Evolutionary conservation across 305 asterid genomes (phyloP), one percentile per base, ranked within the genome.

Genomic region (Salvia sclarea): DNA sequence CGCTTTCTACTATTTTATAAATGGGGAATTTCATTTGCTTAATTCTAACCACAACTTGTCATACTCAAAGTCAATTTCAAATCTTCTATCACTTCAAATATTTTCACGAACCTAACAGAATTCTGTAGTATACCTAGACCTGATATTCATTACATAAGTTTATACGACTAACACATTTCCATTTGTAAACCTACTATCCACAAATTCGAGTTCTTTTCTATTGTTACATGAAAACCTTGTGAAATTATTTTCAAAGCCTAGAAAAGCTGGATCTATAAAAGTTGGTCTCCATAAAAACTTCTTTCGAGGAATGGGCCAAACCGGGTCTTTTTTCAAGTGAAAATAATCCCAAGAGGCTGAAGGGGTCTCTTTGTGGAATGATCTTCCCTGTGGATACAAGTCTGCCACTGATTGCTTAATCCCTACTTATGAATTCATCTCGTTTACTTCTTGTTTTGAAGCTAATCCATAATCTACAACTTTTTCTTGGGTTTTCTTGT

Each of bases 331-430:
- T 25, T 25, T 25, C 30, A 25, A 25, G 30, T 21, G 41, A 38
- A 66, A 52, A 24, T 54, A 28, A 33, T 4, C 16, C 50, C 52
- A 49, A 65, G 49, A 49, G 60, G 49, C 20, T 49, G 60, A 49
- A 38, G 28, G 57, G 52, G 18, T 20, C 35, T 35, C 45, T 59
- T 44, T 55, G 69, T 48, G 11, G 41, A 50, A 33, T 61, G 60
- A 57, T 61, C 17, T 48, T 59, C 44, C 44, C 40, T 50, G 67
- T 69, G 63, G 35, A 41, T 66, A 30, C 18, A 69, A 47, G 25
- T 52, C 60, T 16, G 53, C 60, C 43, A 49, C 45, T 62, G 66
- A 30, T 21, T 41, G 52, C 68, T 66, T 53, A 30, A 22, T 65
- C 20, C 31, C 58, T 44, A 48, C 28, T 77, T 50, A 21, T 52